phyloP scores from a whole-genome alignment of 495 filamentous ascomycete species.

The Aspergillus cristatus region DNA sequence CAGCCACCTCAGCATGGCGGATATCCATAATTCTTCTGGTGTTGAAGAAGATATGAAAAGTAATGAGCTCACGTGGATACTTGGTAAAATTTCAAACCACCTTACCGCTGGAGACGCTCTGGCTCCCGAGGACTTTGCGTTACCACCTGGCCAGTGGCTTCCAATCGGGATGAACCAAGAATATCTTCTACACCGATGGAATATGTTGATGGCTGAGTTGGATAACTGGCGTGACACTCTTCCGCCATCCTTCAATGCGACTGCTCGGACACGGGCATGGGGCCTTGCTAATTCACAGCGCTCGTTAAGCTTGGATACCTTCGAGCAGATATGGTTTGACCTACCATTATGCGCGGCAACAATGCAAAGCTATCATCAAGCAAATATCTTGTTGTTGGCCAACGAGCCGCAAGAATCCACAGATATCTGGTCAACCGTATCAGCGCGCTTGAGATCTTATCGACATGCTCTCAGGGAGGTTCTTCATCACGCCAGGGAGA shows the following conservation, averaged over 20 bases:
- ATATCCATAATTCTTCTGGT: no score
- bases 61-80: no score
- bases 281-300: background rate
- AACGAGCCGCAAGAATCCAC: constrained; percentile 21
- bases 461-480: constrained; percentile 8
- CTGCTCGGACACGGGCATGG: constrained; percentile 3
- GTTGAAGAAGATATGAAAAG: no score
- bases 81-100: no score
- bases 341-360: constrained; percentile 16
- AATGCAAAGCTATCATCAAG: constrained; percentile 17
- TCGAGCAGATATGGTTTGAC: constrained; percentile 15
- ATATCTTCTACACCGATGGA: no score
- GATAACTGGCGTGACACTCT: constrained; percentile 11
- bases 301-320: constrained; percentile 1
- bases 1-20: no score
- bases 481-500: constrained; percentile 9
- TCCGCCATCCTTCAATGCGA: constrained; percentile 4
- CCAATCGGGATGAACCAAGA: no score
- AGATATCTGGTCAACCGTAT: constrained; percentile 16
- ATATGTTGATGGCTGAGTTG: constrained; percentile 8
- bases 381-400: constrained; percentile 8
- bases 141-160: no score
- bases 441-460: constrained; percentile 13
- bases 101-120: no score
- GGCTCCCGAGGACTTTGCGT: no score